Conservation (phyloP, 306 rosid genomes). For the Rubus parviflorus region DNA sequence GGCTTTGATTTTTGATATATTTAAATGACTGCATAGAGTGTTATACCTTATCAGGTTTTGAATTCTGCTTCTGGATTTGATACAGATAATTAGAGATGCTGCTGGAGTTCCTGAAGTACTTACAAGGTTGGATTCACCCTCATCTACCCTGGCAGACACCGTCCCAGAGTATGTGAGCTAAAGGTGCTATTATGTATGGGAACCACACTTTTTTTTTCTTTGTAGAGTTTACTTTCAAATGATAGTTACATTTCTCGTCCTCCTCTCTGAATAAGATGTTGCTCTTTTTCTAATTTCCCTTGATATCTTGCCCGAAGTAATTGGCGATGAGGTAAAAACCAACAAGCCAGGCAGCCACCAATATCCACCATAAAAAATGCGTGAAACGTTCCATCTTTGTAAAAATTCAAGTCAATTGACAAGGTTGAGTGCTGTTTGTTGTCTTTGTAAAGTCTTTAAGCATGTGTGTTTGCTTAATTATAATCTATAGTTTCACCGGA, state of each 20-base stretch:
- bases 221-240: conserved; percentile 13
- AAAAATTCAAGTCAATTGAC: conserved; percentile 7
- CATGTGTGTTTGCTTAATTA: neutral
- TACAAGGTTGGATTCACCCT: conserved; percentile 64
- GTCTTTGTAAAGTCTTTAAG: neutral
- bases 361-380: neutral
- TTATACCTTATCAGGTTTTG: neutral
- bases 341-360: neutral
- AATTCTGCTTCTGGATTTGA: conserved; percentile 28
- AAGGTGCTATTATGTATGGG: conserved; percentile 25
- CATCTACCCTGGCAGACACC: conserved; percentile 55
- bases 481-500: neutral
- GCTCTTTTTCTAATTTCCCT: neutral
- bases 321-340: neutral
- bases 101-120: conserved; percentile 91
- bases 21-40: neutral
- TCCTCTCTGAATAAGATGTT: conserved; percentile 12
- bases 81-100: conserved; percentile 80
- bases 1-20: neutral
- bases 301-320: neutral
- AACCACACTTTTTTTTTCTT: conserved; percentile 22
- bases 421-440: conserved; percentile 1
- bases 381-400: neutral
- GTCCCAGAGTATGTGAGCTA: conserved; percentile 76
- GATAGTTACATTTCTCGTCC: conserved; percentile 10